Base-by-base conservation (phyloP, 2,329 filamentous ascomycete species). In the Geosmithia putterillii region DNA sequence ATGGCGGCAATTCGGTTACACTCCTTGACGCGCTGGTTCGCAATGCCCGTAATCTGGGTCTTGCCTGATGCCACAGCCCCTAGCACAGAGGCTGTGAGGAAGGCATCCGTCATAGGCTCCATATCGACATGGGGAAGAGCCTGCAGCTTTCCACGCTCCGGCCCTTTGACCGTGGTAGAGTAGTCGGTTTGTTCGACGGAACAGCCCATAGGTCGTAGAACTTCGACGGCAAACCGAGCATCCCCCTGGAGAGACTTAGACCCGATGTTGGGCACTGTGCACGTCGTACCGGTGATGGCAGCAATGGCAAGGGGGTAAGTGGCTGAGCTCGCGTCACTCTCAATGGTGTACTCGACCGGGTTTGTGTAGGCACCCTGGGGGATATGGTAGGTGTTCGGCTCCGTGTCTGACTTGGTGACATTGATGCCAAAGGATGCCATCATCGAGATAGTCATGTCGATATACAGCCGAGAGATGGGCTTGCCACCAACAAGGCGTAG, bases 91-190 rank as follows among this genome's bases (percentile, higher is more conserved):
- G 92, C 92, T 4, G 89, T 95, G 42, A 98, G 72, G 70, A 98
- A 98, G 41, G 92, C 92, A 62, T 98, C 92, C 0, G 92, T 98
- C 92, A 98, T 98, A 1, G 90, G 85, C 61, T 96, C 92, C 92
- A 98, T 98, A 56, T 98, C 89, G 22, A 98, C 80, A 46, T 90
- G 83, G 17, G 79, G 67, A 12, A 98, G 67, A 1, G 86, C 82
- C 52, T 80, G 80, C 35, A 98, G 67, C 15, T 73, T 64, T 10
- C 92, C 90, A 44, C 72, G 63, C 2, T 75, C 64, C n/a, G 92
- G 92, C 1, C 92, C 92, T 8, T 83, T 94, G 8, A 98, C 92
- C 0, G 89, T 96, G 1, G 92, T 98, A 1, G 89, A 94, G 17
- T 74, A 79, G 43, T 78, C 78, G 0, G 83, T 86, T 63, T 98